Percentiles rank a stretch among this genome's conserved stretches.
Conservation (phyloP, 257 asterid genomes). For the Solanum stenotomum region DNA sequence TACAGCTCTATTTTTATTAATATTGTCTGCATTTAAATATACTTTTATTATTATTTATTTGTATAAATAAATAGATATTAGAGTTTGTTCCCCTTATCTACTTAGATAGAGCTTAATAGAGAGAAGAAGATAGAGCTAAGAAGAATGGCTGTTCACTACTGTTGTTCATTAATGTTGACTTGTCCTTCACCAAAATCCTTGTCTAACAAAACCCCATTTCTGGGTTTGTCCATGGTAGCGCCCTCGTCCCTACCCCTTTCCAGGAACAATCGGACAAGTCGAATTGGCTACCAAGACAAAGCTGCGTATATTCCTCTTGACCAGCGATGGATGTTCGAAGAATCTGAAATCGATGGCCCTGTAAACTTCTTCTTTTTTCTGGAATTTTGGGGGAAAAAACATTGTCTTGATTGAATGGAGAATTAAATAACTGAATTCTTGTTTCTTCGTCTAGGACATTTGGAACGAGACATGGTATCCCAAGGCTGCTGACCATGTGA, state of each 20-base stretch:
- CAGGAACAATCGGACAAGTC: slow-evolving; percentile 9
- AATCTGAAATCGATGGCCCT: slow-evolving; percentile 53
- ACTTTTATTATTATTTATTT: too few relatives aligned
- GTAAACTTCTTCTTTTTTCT: slow-evolving; percentile 13
- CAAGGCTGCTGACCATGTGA: slow-evolving; percentile 81
- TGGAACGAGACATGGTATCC: slow-evolving; percentile 98
- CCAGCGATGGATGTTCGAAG: slow-evolving; percentile 89
- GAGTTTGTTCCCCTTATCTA: neutral
- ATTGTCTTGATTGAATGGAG: neutral
- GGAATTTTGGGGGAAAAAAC: neutral
- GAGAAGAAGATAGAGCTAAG: neutral
- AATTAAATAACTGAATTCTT: neutral
- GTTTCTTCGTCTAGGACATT: slow-evolving; percentile 49
- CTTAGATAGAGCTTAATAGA: neutral
- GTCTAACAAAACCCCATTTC: slow-evolving; percentile 40
- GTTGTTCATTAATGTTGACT: neutral
- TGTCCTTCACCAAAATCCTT: slow-evolving; percentile 17
- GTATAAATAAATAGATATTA: neutral
- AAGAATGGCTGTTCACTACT: neutral
- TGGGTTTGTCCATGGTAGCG: slow-evolving; percentile 32
- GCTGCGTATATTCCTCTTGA: slow-evolving; percentile 37
- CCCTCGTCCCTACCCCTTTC: neutral
- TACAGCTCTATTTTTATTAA: too few relatives aligned
- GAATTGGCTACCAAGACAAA: slow-evolving; percentile 51
- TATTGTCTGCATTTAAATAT: neutral